Evolutionary conservation across 371 early-diverging fungal genomes (phyloP), one percentile per base, ranked within the genome.

Genomic region (Mitosporidium daphniae): DNA sequence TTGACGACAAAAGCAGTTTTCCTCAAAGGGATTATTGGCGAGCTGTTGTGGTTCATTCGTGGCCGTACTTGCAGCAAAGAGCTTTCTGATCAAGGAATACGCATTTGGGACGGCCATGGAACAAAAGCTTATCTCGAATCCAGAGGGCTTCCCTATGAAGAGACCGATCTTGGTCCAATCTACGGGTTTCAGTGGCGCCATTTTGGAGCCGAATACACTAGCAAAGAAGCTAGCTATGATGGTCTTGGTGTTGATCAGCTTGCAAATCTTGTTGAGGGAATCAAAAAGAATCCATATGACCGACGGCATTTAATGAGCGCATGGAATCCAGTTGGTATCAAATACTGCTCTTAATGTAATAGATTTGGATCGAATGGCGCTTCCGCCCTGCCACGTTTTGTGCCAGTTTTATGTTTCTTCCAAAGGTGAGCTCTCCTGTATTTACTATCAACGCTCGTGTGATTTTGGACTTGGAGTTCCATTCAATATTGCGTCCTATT

Each of bases 101-200:
- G 77, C 26, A 97, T 97, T 30, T 97, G 95, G 95, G 82, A 89
- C 31, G 75, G 68, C 16, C 94, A 97, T 46, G 77, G 78, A 16
- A 64, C 71, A 1, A 57, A 86, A 13, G 77, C 65, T 38, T 78
- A 55, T 32, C 49, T 97, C 11, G 89, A 84, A 41, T 50, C 52
- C 21, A 35, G 62, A 4, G 91, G 91, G 0, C 47, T 91, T 12
- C 18, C 39, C 0, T 44, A 78, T 33, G 53, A 59, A 29, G 72
- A 63, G 28, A 86, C 89, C 10, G 97, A 94, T 34, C 45, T 97
- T 12, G 98, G 98, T 0, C 97, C 97, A 1, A 73, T 97, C 15
- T 97, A 97, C 36, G 98, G 98, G 4, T 97, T 80, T 44, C 98
- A 97, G 40, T 97, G 98, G 98, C 51, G 98, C 20, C 89, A 94